A percentile compares a stretch with the other conserved stretches of the same genome.
phyloP scores from a whole-genome alignment of 2,329 filamentous ascomycete species.

The Gyromitra esculenta region DNA sequence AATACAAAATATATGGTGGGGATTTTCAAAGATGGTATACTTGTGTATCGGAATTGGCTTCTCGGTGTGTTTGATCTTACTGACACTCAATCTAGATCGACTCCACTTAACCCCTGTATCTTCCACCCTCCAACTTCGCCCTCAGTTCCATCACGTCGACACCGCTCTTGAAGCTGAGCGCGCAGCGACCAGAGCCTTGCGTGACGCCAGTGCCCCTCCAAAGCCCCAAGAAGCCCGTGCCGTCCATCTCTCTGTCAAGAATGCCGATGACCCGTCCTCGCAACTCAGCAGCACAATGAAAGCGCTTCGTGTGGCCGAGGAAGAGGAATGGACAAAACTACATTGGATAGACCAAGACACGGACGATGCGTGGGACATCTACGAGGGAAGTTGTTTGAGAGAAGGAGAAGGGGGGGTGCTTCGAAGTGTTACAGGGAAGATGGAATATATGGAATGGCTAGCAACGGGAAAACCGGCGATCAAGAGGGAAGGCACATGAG shows the following conservation, averaged over 20 bases:
- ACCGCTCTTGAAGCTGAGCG: constrained; percentile 78
- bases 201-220: constrained; percentile 63
- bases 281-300: constrained; percentile 75
- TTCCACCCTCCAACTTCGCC: constrained; percentile 85
- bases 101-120: constrained; percentile 86
- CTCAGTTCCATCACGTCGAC: constrained; percentile 92
- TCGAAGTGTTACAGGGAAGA: constrained; percentile 66
- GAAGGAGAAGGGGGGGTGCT: constrained; percentile 54
- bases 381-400: constrained; percentile 74
- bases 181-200: constrained; percentile 61
- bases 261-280: constrained; percentile 73
- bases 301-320: constrained; percentile 78
- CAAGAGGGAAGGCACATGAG: constrained; percentile 16
- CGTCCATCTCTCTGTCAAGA: constrained; percentile 88
- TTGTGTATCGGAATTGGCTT: constrained; percentile 4
- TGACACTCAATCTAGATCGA: constrained; percentile 68
- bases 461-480: constrained; percentile 45
- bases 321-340: constrained; percentile 82
- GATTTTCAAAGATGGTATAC: constrained; percentile 82
- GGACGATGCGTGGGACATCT: constrained; percentile 77
- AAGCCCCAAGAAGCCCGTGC: constrained; percentile 71
- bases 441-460: constrained; percentile 57
- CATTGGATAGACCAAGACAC: constrained; percentile 84
- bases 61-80: constrained; percentile 4
- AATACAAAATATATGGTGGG: constrained; percentile 89